Evolutionary conservation across 495 filamentous ascomycete species (phyloP).

Genomic region (Neurospora discreta): DNA sequence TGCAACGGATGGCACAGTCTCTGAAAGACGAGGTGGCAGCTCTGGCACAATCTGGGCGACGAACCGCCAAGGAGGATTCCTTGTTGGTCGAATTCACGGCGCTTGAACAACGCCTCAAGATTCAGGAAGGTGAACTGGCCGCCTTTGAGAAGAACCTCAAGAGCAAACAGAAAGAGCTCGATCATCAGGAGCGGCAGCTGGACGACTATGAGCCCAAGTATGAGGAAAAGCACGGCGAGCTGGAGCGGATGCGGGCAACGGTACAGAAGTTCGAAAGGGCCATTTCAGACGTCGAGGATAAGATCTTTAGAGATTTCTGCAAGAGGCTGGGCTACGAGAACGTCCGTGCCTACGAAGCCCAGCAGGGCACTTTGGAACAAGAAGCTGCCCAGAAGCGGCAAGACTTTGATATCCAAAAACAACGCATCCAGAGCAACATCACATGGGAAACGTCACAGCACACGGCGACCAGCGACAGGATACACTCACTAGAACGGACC

Average conservation of each 20-base stretch:
- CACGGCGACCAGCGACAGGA: slow-evolving; percentile 53
- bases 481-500: slow-evolving; percentile 54
- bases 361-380: slow-evolving; percentile 83
- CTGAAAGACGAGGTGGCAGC: slow-evolving; percentile 58
- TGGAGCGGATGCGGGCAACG: slow-evolving; percentile 53
- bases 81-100: slow-evolving; percentile 70
- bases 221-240: slow-evolving; percentile 51
- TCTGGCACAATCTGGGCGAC: slow-evolving; percentile 63
- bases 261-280: slow-evolving; percentile 61
- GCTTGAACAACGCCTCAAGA: slow-evolving; percentile 66
- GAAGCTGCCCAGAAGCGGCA: slow-evolving; percentile 77
- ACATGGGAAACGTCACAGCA: slow-evolving; percentile 66
- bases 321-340: slow-evolving; percentile 73
- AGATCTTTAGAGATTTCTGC: slow-evolving; percentile 82
- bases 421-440: slow-evolving; percentile 65
- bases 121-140: slow-evolving; percentile 62
- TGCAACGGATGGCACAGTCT: slow-evolving; percentile 56
- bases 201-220: slow-evolving; percentile 69
- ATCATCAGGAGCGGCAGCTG: slow-evolving; percentile 58
- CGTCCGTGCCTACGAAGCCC: slow-evolving; percentile 85
- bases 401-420: slow-evolving; percentile 76
- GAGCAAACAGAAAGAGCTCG: slow-evolving; percentile 75
- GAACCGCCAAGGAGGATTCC: slow-evolving; percentile 64
- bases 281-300: slow-evolving; percentile 79
- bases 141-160: slow-evolving; percentile 76